phyloP scores from a whole-genome alignment of 345 rosid genomes.

The Corymbia maculata region DNA sequence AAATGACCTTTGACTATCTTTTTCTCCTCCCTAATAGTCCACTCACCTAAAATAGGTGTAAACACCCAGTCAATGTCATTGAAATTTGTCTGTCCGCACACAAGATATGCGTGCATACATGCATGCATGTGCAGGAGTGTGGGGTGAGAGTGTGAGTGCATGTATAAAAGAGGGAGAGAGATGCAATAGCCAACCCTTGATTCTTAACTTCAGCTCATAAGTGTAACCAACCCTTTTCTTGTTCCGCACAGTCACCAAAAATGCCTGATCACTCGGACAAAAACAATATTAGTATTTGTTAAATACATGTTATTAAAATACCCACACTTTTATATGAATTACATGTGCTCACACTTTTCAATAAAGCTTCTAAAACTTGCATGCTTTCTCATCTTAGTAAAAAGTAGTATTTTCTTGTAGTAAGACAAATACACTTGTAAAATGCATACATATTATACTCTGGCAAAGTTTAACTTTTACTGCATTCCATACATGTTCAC shows the following conservation, averaged over 20 bases:
- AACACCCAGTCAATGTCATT: neutral
- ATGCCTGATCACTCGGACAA: conserved; percentile 44
- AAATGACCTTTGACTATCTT: conserved; percentile 53
- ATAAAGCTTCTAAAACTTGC: neutral
- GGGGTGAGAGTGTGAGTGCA: neutral
- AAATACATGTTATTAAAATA: neutral
- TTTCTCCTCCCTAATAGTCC: conserved; percentile 58
- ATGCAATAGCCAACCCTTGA: conserved; percentile 36
- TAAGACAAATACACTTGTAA: neutral
- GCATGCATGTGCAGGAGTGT: neutral
- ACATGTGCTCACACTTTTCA: neutral
- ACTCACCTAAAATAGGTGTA: conserved; percentile 47
- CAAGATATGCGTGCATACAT: neutral
- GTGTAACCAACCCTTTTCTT: conserved; percentile 88
- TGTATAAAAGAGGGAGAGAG: neutral
- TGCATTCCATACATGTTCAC: neutral
- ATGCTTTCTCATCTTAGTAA: neutral
- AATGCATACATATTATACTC: neutral
- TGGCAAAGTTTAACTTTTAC: neutral
- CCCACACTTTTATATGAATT: neutral
- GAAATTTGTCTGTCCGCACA: neutral
- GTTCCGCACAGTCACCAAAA: conserved; percentile 81
- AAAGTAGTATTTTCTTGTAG: neutral
- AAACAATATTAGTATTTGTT: neutral
- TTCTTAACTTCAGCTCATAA: conserved; percentile 68